Evolutionary conservation across 495 filamentous ascomycete species (phyloP).

Genomic region (Hypoxylon lienhwacheense): DNA sequence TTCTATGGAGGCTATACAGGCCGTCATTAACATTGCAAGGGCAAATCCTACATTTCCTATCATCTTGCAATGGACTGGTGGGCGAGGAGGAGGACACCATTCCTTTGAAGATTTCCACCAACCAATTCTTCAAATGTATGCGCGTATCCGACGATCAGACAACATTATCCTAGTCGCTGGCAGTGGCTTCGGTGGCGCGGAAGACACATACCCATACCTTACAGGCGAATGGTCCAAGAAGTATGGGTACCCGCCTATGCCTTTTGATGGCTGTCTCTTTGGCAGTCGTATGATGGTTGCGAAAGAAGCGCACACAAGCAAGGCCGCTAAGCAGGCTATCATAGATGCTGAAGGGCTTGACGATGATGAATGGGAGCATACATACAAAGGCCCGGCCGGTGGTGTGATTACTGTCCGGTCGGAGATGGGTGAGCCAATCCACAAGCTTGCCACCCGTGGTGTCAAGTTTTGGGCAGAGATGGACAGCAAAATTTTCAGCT

Average conservation of each 20-base stretch:
- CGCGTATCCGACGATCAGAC: constrained; percentile 73
- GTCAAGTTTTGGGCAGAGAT: constrained; percentile 97
- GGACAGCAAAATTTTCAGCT: constrained; percentile 95
- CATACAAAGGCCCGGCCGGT: constrained; percentile 87
- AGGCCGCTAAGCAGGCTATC: constrained; percentile 93
- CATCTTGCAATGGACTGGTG: constrained; percentile 93
- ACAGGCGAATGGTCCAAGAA: constrained; percentile 82
- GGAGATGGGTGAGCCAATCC: constrained; percentile 99
- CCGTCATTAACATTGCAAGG: constrained; percentile 89
- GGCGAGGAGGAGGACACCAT: constrained; percentile 91
- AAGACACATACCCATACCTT: constrained; percentile 92
- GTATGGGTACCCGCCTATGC: constrained; percentile 91
- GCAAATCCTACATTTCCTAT: constrained; percentile 88
- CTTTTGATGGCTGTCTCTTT: constrained; percentile 87
- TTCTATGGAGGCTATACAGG: constrained; percentile 83
- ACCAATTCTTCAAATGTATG: constrained; percentile 89
- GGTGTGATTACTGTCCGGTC: constrained; percentile 96
- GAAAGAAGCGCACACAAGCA: constrained; percentile 91
- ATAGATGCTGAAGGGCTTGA: constrained; percentile 85
- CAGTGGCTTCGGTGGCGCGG: constrained; percentile 87
- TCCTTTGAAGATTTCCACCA: constrained; percentile 95
- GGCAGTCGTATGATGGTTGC: constrained; percentile 93
- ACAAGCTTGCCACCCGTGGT: constrained; percentile 95
- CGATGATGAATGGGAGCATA: constrained; percentile 92
- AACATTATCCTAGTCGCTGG: constrained; percentile 90